These are phyloP conservation scores for Exophiala alcalophila DNA, from an alignment of 2,329 filamentous ascomycete genomes.

Conservation along the genomic window DNA sequence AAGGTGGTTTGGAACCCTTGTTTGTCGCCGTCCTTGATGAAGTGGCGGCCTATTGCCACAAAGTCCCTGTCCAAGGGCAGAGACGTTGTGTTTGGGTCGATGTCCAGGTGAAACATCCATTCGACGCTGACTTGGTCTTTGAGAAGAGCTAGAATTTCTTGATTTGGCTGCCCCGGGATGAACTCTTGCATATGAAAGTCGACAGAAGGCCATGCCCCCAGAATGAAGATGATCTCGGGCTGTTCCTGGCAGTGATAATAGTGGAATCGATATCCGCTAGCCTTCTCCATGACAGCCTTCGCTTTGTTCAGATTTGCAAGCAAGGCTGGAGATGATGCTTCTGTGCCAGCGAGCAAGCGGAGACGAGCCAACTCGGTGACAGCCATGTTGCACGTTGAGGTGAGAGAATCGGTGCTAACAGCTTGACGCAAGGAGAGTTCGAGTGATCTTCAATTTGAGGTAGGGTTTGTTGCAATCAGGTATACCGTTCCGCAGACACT, in stretches of 20 bases:
- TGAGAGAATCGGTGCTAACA: too few relatives aligned
- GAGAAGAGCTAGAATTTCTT: slow-evolving; percentile 38
- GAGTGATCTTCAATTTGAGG: too few relatives aligned
- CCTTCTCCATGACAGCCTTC: slow-evolving; percentile 38
- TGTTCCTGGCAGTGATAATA: slow-evolving; percentile 47
- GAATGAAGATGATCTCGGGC: slow-evolving; percentile 42
- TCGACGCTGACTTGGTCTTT: slow-evolving; percentile 40
- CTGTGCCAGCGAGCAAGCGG: slow-evolving; percentile 34
- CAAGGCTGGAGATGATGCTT: slow-evolving; percentile 29
- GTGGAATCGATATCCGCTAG: slow-evolving; percentile 38
- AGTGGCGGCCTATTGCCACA: slow-evolving; percentile 18
- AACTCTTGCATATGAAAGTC: slow-evolving; percentile 43
- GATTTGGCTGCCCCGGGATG: slow-evolving; percentile 44
- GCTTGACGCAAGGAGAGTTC: too few relatives aligned
- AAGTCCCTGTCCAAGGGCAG: slow-evolving; percentile 9
- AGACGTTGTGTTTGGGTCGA: slow-evolving; percentile 29
- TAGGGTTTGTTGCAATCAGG: too few relatives aligned
- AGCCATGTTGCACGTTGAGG: slow-evolving; percentile 33
- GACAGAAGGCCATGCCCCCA: slow-evolving; percentile 48
- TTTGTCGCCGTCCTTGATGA: slow-evolving; percentile 14
- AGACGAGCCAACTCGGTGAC: slow-evolving; percentile 49
- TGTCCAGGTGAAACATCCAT: slow-evolving; percentile 46
- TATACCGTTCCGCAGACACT: too few relatives aligned
- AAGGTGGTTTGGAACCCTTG: slow-evolving; percentile 11
- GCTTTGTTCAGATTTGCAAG: slow-evolving; percentile 37